Evolutionary conservation across 495 filamentous ascomycete species (phyloP), one percentile per base, ranked within the genome.

Genomic region (Jackrogersella minutella): DNA sequence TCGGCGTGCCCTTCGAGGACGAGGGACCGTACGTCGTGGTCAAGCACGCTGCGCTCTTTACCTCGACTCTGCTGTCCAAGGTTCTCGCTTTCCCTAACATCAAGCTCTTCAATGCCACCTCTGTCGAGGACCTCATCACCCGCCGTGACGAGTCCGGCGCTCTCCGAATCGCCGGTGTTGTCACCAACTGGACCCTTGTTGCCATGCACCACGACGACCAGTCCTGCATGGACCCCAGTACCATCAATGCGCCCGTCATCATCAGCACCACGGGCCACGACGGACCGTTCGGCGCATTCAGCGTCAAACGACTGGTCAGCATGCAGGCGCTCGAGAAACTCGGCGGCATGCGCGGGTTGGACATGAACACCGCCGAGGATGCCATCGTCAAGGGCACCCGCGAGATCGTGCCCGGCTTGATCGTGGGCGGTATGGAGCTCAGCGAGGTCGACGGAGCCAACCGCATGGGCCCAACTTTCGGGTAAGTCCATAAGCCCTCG

Each of bases 171-270:
- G 91, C 92, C 9, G 93, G 93, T 72, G 93, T 95, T 3, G 93
- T 97, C 64, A 93, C 91, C 58, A 97, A 97, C 85, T 97, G 93
- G 93, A 95, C 93, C 0, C 84, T 97, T 17, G 92, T 96, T 52
- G 85, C 87, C 58, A 91, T 95, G 82, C 91, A 97, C 78, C 93
- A 96, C 75, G 91, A 93, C 76, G 91, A 93, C 79, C 92, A 95
- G 80, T 89, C 85, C 61, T 95, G 92, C 88, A 96, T 95, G 91
- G 93, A 97, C 76, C 93, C 93, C 64, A 97, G 93, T 84, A 96
- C 92, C 74, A 93, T 97, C 84, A 96, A 96, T 73, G 90, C 91
- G 2, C 91, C 92, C 2, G 75, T 97, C 57, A 81, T 95, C 64
- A 89, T 97, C 77, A 90, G 87, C 58, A 96, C 92, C 37, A 96